phyloP scores from a whole-genome alignment of 2,329 filamentous ascomycete species.

The Claviceps sp. region DNA sequence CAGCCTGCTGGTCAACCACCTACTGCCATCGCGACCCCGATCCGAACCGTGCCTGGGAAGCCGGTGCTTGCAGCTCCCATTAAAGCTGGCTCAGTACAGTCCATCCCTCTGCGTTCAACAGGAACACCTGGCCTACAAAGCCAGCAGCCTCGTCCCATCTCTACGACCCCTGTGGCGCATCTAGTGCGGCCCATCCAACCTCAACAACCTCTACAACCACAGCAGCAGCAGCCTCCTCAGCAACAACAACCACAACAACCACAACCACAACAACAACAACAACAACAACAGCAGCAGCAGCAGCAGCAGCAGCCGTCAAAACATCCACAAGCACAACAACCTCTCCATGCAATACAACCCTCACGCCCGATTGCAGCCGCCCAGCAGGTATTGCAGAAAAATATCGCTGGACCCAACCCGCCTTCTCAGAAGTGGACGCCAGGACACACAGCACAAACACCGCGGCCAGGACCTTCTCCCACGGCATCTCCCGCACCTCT shows the following conservation, averaged over 20 bases:
- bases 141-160: constrained; percentile 17
- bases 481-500: constrained; percentile 13
- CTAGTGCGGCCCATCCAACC: constrained; percentile 21
- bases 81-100: constrained; percentile 20
- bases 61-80: constrained; percentile 23
- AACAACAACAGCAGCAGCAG: constrained; percentile 8
- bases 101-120: constrained; percentile 16
- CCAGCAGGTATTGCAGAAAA: constrained; percentile 15
- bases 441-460: constrained; percentile 13
- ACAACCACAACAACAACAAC: constrained; percentile 7
- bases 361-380: constrained; percentile 21
- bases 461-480: constrained; percentile 10
- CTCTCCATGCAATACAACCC: constrained; percentile 5
- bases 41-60: constrained; percentile 14
- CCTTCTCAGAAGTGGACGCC: constrained; percentile 21
- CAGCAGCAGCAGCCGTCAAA: constrained; percentile 10
- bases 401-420: constrained; percentile 10
- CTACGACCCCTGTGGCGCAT: constrained; percentile 21
- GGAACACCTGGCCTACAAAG: constrained; percentile 17
- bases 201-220: constrained; percentile 13
- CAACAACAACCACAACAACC: no score
- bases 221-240: no score
- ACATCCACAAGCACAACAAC: constrained; percentile 7
- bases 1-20: constrained; percentile 1
- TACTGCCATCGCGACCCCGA: constrained; percentile 4